Conservation (phyloP, 1,284 basidiomycete genomes). For the Neonothopanus nambi region DNA sequence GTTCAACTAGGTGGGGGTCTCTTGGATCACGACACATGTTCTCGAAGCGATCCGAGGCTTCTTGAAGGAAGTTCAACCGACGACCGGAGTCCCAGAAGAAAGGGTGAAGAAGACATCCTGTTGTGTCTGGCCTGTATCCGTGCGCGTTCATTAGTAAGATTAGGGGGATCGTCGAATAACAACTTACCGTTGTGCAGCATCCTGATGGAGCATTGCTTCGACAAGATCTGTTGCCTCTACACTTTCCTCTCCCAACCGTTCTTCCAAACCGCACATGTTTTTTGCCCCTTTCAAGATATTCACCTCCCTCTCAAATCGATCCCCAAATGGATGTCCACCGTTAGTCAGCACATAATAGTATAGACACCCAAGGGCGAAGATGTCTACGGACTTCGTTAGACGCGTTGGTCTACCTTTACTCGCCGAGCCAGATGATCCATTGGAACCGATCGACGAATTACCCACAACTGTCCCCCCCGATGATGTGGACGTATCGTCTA, state of each 20-base stretch:
- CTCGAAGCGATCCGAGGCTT: slow-evolving; percentile 96
- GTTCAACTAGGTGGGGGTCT: slow-evolving; percentile 70
- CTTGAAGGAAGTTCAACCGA: slow-evolving; percentile 90
- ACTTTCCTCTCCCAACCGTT: slow-evolving; percentile 82
- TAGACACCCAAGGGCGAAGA: slow-evolving; percentile 91
- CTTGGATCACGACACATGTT: slow-evolving; percentile 94
- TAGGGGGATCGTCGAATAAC: slow-evolving; percentile 7
- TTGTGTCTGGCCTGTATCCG: slow-evolving; percentile 79
- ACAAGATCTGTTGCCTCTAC: slow-evolving; percentile 84
- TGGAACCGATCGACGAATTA: slow-evolving; percentile 19
- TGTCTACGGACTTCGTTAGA: slow-evolving; percentile 90
- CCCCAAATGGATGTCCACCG: slow-evolving; percentile 89
- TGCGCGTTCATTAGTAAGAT: neutral
- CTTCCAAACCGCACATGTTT: slow-evolving; percentile 66
- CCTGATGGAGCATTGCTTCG: slow-evolving; percentile 70
- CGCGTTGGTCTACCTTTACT: slow-evolving; percentile 55
- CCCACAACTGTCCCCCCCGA: slow-evolving; percentile 53
- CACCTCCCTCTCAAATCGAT: slow-evolving; percentile 86
- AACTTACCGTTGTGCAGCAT: slow-evolving; percentile 71
- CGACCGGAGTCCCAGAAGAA: slow-evolving; percentile 95
- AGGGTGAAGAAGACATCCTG: slow-evolving; percentile 85
- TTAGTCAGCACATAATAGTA: slow-evolving; percentile 90
- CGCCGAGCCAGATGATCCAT: slow-evolving; percentile 29
- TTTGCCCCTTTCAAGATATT: slow-evolving; percentile 87
- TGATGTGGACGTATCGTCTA: slow-evolving; percentile 63